Evolutionary conservation across 73 alveolate species (phyloP), one percentile per base, ranked within the genome.

Genomic region (Paramecium biaurelia): DNA sequence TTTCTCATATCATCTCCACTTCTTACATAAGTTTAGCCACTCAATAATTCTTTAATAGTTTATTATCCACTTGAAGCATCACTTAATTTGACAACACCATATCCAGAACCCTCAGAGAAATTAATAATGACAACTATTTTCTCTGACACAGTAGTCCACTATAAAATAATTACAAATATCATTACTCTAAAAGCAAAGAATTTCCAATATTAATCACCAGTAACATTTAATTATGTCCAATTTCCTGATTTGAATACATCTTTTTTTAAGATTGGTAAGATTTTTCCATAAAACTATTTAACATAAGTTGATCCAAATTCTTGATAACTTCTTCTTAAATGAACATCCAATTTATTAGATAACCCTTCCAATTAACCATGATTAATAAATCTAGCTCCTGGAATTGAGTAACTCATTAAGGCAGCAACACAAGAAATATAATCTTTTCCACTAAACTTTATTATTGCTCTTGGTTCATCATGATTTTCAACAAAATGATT

Each of bases 401-500:
- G 94, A 18, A 93, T 14, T 12, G 96, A 85, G n/a, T 89, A 87
- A 20, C 93, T 90, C 30, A 93, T 35, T 15, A 85, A 30, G 28
- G 94, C 96, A 57, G 96, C 96, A n/a, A 87, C 96, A 42, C 63
- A 47, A 4, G 96, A 79, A 45, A 76, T 93, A 88, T 93, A 85
- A n/a, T 76, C 85, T 79, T 59, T 93, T 28, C 96, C 96, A 87
- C 87, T 37, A 24, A 79, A 79, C 28, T 93, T 93, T 59, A 43
- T 56, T 8, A 93, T 87, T 4, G 88, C 94, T 93, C 96, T 93
- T 79, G 92, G 86, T 93, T 93, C 96, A 93, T 93, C 96, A 86
- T 93, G 96, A 93, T 93, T 93, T 88, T 93, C 96, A 21, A 93
- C 92, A 86, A 93, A 93, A 93, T 93, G 96, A 26, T 89, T 57